Base-by-base conservation (phyloP, 768 basidiomycete genomes). In the Trametes villosa region DNA sequence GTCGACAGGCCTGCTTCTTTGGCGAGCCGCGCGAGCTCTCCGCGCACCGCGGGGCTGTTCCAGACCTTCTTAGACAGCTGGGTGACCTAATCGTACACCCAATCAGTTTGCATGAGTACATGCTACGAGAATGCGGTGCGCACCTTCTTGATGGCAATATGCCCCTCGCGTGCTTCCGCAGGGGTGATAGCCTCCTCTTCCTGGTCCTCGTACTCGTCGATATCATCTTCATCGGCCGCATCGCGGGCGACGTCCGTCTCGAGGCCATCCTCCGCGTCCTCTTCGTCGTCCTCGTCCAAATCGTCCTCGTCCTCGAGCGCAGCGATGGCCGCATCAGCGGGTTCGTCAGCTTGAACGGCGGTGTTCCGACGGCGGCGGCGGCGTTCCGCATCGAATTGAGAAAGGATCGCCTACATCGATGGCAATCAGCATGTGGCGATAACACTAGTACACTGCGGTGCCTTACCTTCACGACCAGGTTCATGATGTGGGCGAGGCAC, bases 401-500 rank as follows among this genome's bases (percentile, higher is more conserved):
- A 34, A 7, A 34, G 13, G 33, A 34, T 34, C 33, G 13, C 33
- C 33, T 34, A 7, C 8, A 34, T 7, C 7, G 13, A 34, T 34
- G 13, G 13, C 13, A 8, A 18, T 38, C 29, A 17, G 33, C 7
- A 47, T 12, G n/a, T 22, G 27, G 9, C 18, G n/a, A n/a, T n/a
- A n/a, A n/a, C n/a, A n/a, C n/a, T n/a, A n/a, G n/a, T n/a, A n/a
- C n/a, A n/a, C n/a, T n/a, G n/a, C n/a, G n/a, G n/a, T n/a, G n/a
- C 46, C 61, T 9, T 54, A 60, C 70, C 46, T 76, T 72, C 0
- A 68, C 68, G 2, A 67, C 72, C 0, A 76, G 67, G 29, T 77
- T 76, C 50, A 74, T 67, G 20, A 74, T 54, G 54, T 77, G 75
- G 1, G 71, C 72, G 24, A 74, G 66, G 62, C 75, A 77, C 36